Evolutionary conservation across 2,329 filamentous ascomycete species (phyloP).

Genomic region (Microsporum audouinii): DNA sequence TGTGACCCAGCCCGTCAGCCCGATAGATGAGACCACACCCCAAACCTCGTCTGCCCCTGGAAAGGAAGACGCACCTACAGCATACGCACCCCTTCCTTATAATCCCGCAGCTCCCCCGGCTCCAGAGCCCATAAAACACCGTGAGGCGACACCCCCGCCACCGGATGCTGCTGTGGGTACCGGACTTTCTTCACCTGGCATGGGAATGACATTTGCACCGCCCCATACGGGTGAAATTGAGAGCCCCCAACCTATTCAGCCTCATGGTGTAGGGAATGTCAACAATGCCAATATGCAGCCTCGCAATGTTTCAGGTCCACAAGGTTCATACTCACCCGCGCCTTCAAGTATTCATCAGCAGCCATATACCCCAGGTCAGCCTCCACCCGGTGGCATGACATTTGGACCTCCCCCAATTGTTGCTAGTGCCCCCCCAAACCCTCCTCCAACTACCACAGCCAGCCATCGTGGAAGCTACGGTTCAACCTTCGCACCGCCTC

Average conservation of each 20-base stretch:
- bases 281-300: background rate
- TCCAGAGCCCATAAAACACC: slow-evolving; percentile 51
- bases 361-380: background rate
- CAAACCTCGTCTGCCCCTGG: slow-evolving; percentile 4
- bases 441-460: slow-evolving; percentile 14
- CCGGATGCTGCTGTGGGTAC: slow-evolving; percentile 42
- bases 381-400: slow-evolving; percentile 17
- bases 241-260: slow-evolving; percentile 7
- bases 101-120: slow-evolving; percentile 56
- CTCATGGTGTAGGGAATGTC: background rate
- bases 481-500: slow-evolving; percentile 22
- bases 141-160: slow-evolving; percentile 57
- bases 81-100: slow-evolving; percentile 47
- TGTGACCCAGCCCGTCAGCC: slow-evolving; percentile 14
- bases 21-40: slow-evolving; percentile 5
- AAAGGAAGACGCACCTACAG: slow-evolving; percentile 22
- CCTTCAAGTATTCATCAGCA: slow-evolving; percentile 12
- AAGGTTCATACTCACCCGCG: background rate
- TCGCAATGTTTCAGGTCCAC: background rate
- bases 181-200: slow-evolving; percentile 33
- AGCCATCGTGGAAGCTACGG: slow-evolving; percentile 15
- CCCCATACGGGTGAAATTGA: slow-evolving; percentile 17
- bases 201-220: slow-evolving; percentile 23
- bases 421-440: background rate
- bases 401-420: slow-evolving; percentile 18